Conservation (phyloP, 331 rosid genomes). For the Acacia pycnantha region DNA sequence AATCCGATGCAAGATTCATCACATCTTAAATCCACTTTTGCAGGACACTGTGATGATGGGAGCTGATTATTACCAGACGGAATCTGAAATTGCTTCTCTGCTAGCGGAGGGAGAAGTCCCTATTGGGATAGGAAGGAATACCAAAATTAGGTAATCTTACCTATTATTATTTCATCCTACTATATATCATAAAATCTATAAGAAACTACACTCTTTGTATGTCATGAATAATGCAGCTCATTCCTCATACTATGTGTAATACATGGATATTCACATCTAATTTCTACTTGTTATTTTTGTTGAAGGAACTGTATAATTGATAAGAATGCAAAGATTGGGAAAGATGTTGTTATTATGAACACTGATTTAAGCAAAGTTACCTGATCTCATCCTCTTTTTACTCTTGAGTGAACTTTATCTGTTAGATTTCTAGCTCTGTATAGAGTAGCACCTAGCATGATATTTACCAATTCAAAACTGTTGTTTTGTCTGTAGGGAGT, state of each 20-base stretch:
- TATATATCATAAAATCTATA: not conserved
- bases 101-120: slow-evolving; percentile 90
- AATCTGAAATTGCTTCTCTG: slow-evolving; percentile 82
- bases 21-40: slow-evolving; percentile 10
- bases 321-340: slow-evolving; percentile 96
- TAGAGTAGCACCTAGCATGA: not conserved
- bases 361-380: slow-evolving; percentile 58
- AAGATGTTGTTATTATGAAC: slow-evolving; percentile 66
- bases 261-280: not conserved
- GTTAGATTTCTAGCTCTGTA: not conserved
- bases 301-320: slow-evolving; percentile 90
- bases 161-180: not conserved
- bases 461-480: slow-evolving; percentile 6
- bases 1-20: not conserved
- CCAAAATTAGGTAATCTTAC: slow-evolving; percentile 70
- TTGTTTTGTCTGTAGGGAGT: slow-evolving; percentile 54
- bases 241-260: not conserved
- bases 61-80: slow-evolving; percentile 96
- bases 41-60: slow-evolving; percentile 99
- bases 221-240: not conserved
- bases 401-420: not conserved
- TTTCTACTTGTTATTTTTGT: slow-evolving; percentile 8
- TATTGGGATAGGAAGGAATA: slow-evolving; percentile 84
- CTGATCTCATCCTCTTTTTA: not conserved
- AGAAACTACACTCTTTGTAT: too few relatives aligned